Evolutionary conservation across 2,329 filamentous ascomycete species (phyloP).

Genomic region (Rachicladosporium sp.): DNA sequence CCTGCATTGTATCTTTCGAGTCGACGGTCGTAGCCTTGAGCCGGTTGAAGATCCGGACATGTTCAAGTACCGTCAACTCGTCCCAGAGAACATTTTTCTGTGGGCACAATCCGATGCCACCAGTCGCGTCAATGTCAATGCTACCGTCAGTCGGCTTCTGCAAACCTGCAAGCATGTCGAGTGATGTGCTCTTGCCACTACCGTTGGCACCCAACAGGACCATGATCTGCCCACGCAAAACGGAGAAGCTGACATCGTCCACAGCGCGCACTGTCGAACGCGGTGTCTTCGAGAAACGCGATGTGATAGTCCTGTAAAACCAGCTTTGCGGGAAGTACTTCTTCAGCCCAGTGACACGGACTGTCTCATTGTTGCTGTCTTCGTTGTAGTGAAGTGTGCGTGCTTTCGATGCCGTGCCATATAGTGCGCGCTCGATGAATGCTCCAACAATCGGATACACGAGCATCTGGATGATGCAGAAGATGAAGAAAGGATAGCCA

Average conservation of each 20-base stretch:
- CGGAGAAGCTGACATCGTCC: constrained; percentile 56
- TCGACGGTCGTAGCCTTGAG: constrained; percentile 60
- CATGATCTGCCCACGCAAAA: constrained; percentile 68
- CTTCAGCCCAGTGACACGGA: constrained; percentile 59
- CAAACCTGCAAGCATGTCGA: constrained; percentile 76
- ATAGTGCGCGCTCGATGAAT: constrained; percentile 58
- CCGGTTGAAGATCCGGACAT: constrained; percentile 69
- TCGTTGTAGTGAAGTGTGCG: constrained; percentile 29
- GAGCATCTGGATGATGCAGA: constrained; percentile 65
- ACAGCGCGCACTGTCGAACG: constrained; percentile 64
- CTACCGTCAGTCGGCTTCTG: constrained; percentile 63
- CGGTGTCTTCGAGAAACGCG: constrained; percentile 34
- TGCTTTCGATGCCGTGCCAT: constrained; percentile 56
- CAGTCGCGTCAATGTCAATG: constrained; percentile 65
- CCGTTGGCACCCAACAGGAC: constrained; percentile 82
- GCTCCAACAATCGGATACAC: constrained; percentile 65
- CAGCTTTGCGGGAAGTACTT: constrained; percentile 64
- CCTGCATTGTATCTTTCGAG: constrained; percentile 45
- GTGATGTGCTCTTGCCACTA: constrained; percentile 80
- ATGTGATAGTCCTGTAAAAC: constrained; percentile 38
- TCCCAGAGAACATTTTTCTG: constrained; percentile 95
- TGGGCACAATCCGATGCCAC: constrained; percentile 73
- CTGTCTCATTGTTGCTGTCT: constrained; percentile 34
- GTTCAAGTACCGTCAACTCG: constrained; percentile 72
- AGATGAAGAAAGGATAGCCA: constrained; percentile 65